Percentiles rank a stretch among this genome's conserved stretches.
Evolutionary conservation across 2,329 filamentous ascomycete species (phyloP).

Genomic region (Thielaviopsis cerberus): DNA sequence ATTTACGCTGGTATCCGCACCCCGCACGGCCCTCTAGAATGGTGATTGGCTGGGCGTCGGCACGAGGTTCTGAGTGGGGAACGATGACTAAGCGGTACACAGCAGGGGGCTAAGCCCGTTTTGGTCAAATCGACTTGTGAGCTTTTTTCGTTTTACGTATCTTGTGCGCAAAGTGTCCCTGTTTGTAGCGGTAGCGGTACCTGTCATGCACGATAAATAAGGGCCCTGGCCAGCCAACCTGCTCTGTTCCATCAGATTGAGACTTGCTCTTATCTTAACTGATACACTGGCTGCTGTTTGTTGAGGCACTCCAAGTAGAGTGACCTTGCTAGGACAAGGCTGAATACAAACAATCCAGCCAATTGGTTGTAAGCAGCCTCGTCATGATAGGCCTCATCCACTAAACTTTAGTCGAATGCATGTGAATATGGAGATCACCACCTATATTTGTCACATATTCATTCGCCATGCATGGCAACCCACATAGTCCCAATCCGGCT

Average conservation of each 20-base stretch:
- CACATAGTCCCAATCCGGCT: not conserved
- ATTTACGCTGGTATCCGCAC: not conserved
- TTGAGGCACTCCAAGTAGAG: not conserved
- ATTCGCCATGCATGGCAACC: not conserved
- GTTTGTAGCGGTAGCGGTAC: not conserved
- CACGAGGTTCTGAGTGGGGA: slow-evolving; percentile 11
- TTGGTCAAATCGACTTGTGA: not conserved
- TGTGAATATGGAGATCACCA: not conserved
- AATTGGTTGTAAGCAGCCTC: not conserved
- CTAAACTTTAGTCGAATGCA: not conserved
- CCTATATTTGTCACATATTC: not conserved
- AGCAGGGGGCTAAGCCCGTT: not conserved
- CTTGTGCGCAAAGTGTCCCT: not conserved
- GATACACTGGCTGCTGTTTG: not conserved
- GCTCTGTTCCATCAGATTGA: not conserved
- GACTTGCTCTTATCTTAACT: not conserved
- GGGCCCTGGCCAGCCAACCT: not conserved
- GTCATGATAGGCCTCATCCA: not conserved
- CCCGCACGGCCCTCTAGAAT: not conserved
- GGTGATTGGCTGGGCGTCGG: slow-evolving; percentile 5
- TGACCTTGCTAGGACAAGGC: not conserved
- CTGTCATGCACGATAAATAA: not conserved
- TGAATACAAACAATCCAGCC: not conserved
- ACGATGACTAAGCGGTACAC: not conserved
- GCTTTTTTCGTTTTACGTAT: too few relatives aligned